A percentile compares a stretch with the other conserved stretches of the same genome.
Conservation (phyloP, 225 moss, liverwort and hornwort genomes). For the Polytrichum formosum region DNA sequence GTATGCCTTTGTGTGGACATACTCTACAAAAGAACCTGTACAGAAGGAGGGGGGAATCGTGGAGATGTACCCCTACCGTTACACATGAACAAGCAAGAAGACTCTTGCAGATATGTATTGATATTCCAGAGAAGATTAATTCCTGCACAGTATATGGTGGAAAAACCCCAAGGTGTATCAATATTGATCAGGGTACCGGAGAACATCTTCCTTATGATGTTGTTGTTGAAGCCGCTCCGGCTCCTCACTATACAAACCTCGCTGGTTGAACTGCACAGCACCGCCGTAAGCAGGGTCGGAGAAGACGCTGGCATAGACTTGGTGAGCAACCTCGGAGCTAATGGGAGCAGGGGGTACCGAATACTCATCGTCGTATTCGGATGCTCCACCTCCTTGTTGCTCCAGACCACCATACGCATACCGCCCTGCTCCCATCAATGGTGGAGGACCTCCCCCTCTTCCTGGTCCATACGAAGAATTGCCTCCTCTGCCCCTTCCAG, state of each 20-base stretch:
- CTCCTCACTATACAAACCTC: conserved; percentile 23
- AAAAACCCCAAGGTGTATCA: conserved; percentile 5
- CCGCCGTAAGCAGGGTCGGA: conserved; percentile 50
- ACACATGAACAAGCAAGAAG: no score
- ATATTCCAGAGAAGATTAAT: no score
- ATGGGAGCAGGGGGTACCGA: conserved; percentile 31
- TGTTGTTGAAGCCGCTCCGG: not conserved
- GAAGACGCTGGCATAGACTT: conserved; percentile 49
- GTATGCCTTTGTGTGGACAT: no score
- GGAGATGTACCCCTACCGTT: no score
- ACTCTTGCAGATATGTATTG: no score
- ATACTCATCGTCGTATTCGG: not conserved
- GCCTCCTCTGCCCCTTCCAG: no score
- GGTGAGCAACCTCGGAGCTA: conserved; percentile 42
- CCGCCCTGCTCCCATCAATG: conserved; percentile 16
- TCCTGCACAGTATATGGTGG: not conserved
- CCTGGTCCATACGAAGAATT: not conserved
- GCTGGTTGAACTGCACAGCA: conserved; percentile 26
- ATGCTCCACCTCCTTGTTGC: not conserved
- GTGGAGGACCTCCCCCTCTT: not conserved
- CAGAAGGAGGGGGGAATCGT: no score
- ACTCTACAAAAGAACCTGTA: no score
- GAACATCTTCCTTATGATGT: conserved; percentile 29
- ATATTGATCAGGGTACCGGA: conserved; percentile 26
- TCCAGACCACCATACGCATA: conserved; percentile 26